A percentile compares a stretch with the other conserved stretches of the same genome.
Evolutionary conservation across 768 basidiomycete species (phyloP).

Genomic region (Mycena epipterygia): DNA sequence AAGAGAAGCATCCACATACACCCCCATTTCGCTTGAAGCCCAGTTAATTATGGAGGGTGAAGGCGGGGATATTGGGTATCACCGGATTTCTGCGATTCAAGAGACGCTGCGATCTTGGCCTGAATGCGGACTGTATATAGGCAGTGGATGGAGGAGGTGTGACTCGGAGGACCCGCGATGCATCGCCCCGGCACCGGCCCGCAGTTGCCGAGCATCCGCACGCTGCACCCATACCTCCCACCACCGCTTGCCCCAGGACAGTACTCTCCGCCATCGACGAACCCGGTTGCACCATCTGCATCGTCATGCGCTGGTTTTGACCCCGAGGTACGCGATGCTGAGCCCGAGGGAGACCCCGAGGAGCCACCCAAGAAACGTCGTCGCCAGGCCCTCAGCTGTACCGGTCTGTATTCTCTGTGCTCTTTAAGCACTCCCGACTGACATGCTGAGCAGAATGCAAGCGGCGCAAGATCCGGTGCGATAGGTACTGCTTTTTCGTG

Average conservation of each 20-base stretch:
- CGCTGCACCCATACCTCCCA: conserved; percentile 75
- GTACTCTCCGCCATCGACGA: conserved; percentile 42
- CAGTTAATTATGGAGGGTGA: too few species aligned
- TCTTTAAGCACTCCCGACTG: too few species aligned
- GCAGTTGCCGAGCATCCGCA: conserved; percentile 74
- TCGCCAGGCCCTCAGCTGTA: conserved; percentile 87
- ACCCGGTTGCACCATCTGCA: conserved; percentile 36
- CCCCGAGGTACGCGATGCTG: conserved; percentile 62
- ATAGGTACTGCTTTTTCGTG: conserved; percentile 63
- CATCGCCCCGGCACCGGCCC: conserved; percentile 25
- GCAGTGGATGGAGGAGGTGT: background rate
- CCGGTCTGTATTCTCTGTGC: conserved; percentile 66
- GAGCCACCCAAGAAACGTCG: conserved; percentile 83
- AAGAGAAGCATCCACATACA: too few species aligned
- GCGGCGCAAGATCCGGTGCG: conserved; percentile 89
- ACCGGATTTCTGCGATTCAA: too few species aligned
- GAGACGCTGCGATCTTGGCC: too few species aligned
- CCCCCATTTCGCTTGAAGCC: too few species aligned
- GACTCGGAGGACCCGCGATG: background rate
- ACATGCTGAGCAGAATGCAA: conserved; percentile 76
- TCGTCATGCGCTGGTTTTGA: conserved; percentile 47
- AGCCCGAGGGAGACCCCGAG: conserved; percentile 48
- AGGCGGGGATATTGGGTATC: too few species aligned
- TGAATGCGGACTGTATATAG: background rate
- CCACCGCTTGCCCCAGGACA: conserved; percentile 52